Evolutionary conservation across 2,329 filamentous ascomycete genomes (phyloP).

Genomic region (Meredithiella fracta): DNA sequence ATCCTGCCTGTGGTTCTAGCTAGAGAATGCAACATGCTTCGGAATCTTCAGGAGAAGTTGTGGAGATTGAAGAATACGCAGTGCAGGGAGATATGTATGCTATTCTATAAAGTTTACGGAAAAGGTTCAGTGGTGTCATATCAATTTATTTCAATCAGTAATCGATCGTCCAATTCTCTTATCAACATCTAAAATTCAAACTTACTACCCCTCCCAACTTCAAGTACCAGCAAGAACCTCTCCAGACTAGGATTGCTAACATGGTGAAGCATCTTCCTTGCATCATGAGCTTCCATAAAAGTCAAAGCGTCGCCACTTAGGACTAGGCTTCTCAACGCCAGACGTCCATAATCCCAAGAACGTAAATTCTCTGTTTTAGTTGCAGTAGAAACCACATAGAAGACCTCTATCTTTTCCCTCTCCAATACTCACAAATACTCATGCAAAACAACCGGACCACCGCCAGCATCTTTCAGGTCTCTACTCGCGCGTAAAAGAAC

Average conservation of each 20-base stretch:
- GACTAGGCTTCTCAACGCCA: not conserved
- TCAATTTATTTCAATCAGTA: too few species aligned
- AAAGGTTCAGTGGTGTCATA: too few species aligned
- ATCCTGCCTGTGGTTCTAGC: too few species aligned
- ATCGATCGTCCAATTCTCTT: not conserved
- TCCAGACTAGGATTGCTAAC: not conserved
- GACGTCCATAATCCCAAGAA: not conserved
- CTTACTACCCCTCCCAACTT: not conserved
- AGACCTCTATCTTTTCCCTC: not conserved
- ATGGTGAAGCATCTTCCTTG: not conserved
- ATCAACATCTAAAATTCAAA: not conserved
- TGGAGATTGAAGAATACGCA: too few species aligned
- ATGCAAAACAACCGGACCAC: too few species aligned
- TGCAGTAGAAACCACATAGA: not conserved
- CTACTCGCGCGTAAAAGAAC: too few species aligned
- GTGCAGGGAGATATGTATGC: too few species aligned
- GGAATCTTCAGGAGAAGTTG: too few species aligned
- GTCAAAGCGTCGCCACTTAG: not conserved
- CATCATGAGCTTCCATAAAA: not conserved
- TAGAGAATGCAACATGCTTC: too few species aligned
- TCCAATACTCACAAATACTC: too few species aligned
- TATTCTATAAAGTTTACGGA: too few species aligned
- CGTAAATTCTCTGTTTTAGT: not conserved
- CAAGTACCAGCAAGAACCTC: not conserved
- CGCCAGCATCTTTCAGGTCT: too few species aligned